Evolutionary conservation across 371 early-diverging fungal species (phyloP), one percentile per base, ranked within the genome.

Genomic region (Dinochytrium kinnereticum): DNA sequence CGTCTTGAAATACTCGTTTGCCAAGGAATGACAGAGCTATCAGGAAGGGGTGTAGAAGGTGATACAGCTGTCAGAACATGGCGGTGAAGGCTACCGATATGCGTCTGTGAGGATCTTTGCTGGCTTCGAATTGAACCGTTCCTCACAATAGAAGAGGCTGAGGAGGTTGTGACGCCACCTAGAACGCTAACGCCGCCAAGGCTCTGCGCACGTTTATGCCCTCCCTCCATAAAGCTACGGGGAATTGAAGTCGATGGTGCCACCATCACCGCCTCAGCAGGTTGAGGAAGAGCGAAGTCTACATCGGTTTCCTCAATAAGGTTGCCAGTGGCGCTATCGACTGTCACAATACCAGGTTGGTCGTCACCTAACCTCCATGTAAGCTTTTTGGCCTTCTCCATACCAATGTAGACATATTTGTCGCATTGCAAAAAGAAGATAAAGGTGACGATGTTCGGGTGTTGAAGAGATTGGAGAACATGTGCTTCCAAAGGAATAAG

Each of bases 401-500:
- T 78, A n/a, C 75, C 73, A 39, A 78, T 55, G 37, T 64, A 72
- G 21, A 59, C 65, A 49, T 55, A 75, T 5, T 33, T 21, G 19
- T 78, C 75, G 61, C 69, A 64, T 30, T 24, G 2, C 24, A 64
- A 59, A 3, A 75, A 49, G 2, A 26, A 72, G 36, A 50, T 13
- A 65, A 78, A 78, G 0, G 50, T 26, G 19, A 73, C 73, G 31
- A 78, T 65, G 53, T 78, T 78, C 1, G 72, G 69, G 51, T 78
- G 78, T 2, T 40, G 17, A 5, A 72, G 30, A 17, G 31, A 24
- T 19, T 68, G 50, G 10, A 78, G 44, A 15, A 75, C 70, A 21
- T 74, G 71, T 15, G 73, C 73, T 49, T 78, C 78, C 1, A 75
- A 50, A 7, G 78, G 78, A 10, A 78, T 40, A 19, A 26, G 21